Evolutionary conservation across 2,329 filamentous ascomycete genomes (phyloP).

Genomic region (Cladosporium austrohemisphaericum): DNA sequence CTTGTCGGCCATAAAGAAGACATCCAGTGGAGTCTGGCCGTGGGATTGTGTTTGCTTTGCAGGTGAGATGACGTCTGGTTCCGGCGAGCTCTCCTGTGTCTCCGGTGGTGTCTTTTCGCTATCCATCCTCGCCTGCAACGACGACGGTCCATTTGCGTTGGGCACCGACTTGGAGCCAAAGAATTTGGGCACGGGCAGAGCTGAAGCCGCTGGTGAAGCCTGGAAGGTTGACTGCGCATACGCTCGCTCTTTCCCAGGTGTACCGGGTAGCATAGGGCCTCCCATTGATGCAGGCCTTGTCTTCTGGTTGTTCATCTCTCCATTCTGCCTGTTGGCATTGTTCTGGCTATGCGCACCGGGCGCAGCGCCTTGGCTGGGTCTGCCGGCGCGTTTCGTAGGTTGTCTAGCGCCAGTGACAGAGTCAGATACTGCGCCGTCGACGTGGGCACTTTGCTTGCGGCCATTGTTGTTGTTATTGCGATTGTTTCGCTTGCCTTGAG

Average conservation of each 20-base stretch:
- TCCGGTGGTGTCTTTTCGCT: constrained; percentile 39
- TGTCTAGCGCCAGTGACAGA: too few relatives aligned
- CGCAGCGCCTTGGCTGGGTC: constrained; percentile 1
- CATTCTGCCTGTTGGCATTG: constrained; percentile 19
- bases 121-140: constrained; percentile 43
- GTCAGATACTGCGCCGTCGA: constrained; percentile 12
- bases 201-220: constrained; percentile 85
- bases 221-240: constrained; percentile 96
- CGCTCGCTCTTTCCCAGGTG: constrained; percentile 49
- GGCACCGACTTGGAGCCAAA: constrained; percentile 67
- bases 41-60: constrained; percentile 40
- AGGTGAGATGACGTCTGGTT: constrained; percentile 40
- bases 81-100: constrained; percentile 52
- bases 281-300: constrained; percentile 40
- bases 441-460: constrained; percentile 21
- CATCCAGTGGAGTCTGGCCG: constrained; percentile 75
- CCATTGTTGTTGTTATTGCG: constrained; percentile 31
- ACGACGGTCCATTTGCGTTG: constrained; percentile 53
- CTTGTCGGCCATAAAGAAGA: constrained; percentile 84
- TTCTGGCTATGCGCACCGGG: constrained; percentile 1
- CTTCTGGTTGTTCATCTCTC: constrained; percentile 27
- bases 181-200: constrained; percentile 87
- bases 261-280: constrained; percentile 39
- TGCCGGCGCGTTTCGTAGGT: too few relatives aligned
- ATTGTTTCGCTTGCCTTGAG: constrained; percentile 28